Base-by-base conservation (phyloP, 106 monocot species). In the Chionographis japonica region DNA sequence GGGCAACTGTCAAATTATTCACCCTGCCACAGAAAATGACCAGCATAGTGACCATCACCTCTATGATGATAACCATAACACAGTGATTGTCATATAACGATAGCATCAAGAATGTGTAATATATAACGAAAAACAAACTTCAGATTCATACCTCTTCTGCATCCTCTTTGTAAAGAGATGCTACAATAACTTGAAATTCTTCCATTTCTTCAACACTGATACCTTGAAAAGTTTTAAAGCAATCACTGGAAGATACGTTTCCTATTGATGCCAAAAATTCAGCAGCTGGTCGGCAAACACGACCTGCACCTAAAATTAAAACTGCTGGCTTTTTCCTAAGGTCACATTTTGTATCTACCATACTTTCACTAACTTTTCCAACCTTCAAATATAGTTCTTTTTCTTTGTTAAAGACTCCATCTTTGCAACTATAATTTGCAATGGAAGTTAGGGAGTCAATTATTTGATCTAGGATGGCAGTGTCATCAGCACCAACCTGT, bases 271-370 rank as follows among this genome's bases (percentile, higher is more conserved):
- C 80, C 55, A 98, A 79, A 80, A 92, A 79, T 62, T 80, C 87
- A 38, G 80, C 97, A 69, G 97, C 92, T 62, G 97, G 89, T 66
- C 74, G 77, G 62, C 97, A 98, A 64, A 98, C 92, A 65, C 77
- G 84, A 10, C 97, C 97, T 52, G 97, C 97, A 71, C 97, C 97
- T 8, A 98, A 72, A 77, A 98, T 87, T 62, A 98, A 74, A 54
- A 98, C 85, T 37, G 72, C 67, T 53, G 80, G 70, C 57, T 68
- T 79, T 61, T 64, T 74, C 52, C 62, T 68, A 38, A 54, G 46
- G 52, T 54, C 50, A 67, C 60, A 40, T 61, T 50, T 36, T 49
- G 13, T 54, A 8, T 81, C 83, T 38, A 43, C 42, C 50, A 66
- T 68, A 62, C 60, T 77, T 50, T 75, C 79, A 66, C n/a, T 77